Conservation (phyloP, 192 early-diverging fungal genomes). For the Rhizophagus prolifer region DNA sequence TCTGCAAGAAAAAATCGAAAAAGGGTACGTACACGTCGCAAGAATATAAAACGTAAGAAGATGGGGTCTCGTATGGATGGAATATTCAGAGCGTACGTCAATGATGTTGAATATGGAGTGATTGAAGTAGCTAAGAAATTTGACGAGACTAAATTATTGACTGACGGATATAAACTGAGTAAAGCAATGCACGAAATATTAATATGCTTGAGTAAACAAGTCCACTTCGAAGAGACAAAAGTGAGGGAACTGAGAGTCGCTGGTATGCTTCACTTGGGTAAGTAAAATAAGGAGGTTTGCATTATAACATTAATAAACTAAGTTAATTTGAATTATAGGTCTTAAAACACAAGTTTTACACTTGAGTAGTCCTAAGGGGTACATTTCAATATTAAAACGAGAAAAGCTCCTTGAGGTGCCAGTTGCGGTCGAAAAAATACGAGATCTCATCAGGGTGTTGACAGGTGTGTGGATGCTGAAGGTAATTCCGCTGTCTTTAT, state of each 20-base stretch:
- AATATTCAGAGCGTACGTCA: slow-evolving; percentile 19
- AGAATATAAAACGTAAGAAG: not conserved
- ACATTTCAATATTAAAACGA: slow-evolving; percentile 20
- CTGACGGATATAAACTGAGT: slow-evolving; percentile 15
- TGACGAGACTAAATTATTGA: slow-evolving; percentile 22
- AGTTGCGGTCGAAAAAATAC: slow-evolving; percentile 12
- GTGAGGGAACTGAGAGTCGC: not conserved
- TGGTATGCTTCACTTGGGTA: slow-evolving; percentile 14
- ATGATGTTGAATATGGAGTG: slow-evolving; percentile 20
- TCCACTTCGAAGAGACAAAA: not conserved
- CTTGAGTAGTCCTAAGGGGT: slow-evolving; percentile 29
- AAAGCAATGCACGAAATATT: slow-evolving; percentile 22
- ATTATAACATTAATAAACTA: not conserved
- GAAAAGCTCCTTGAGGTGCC: slow-evolving; percentile 18
- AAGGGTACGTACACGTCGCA: not conserved
- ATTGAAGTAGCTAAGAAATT: slow-evolving; percentile 24
- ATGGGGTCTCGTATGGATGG: slow-evolving; percentile 14
- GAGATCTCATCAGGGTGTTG: slow-evolving; percentile 26
- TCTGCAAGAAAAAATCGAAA: slow-evolving; percentile 21
- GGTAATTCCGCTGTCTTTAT: not conserved
- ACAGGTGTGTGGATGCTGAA: slow-evolving; percentile 6
- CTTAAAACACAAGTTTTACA: slow-evolving; percentile 26
- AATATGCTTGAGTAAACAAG: slow-evolving; percentile 14
- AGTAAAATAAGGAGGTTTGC: slow-evolving; percentile 3
- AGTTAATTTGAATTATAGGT: slow-evolving; percentile 23